Percentiles rank a stretch among this genome's conserved stretches.
phyloP scores from a whole-genome alignment of 2,329 filamentous ascomycete genomes.

The Fusarium buharicum region DNA sequence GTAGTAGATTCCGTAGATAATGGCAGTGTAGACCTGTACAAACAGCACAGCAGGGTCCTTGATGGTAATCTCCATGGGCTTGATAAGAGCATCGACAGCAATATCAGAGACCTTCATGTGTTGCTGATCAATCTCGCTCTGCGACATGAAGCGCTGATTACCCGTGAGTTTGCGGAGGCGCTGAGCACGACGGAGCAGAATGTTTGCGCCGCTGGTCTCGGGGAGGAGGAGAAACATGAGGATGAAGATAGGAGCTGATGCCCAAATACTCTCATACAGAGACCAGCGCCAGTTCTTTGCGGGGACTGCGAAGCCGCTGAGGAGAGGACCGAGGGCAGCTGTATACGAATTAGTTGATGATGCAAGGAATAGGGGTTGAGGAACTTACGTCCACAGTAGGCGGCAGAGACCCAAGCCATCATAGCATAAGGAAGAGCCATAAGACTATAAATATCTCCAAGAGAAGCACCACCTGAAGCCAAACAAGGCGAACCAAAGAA shows the following conservation, averaged over 20 bases:
- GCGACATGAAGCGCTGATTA: conserved; percentile 65
- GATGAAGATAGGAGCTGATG: conserved; percentile 67
- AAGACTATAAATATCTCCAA: conserved; percentile 65
- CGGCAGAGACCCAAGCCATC: conserved; percentile 66
- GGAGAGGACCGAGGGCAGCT: conserved; percentile 67
- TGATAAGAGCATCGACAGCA: conserved; percentile 66
- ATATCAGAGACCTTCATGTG: conserved; percentile 60
- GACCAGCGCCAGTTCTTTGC: conserved; percentile 72
- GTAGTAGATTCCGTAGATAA: conserved; percentile 72
- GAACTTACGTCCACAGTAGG: conserved; percentile 58
- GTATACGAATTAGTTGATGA: conserved; percentile 25
- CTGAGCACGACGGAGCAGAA: conserved; percentile 68
- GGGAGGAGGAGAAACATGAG: conserved; percentile 71
- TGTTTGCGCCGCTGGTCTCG: conserved; percentile 69
- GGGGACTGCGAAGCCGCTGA: conserved; percentile 69
- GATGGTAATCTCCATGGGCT: conserved; percentile 68
- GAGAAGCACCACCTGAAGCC: conserved; percentile 65
- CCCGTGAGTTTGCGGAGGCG: conserved; percentile 71
- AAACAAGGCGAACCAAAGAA: conserved; percentile 74
- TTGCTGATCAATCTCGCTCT: conserved; percentile 72
- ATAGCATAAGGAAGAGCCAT: conserved; percentile 67
- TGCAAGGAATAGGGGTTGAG: not conserved
- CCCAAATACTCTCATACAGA: conserved; percentile 71
- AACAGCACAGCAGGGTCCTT: conserved; percentile 72
- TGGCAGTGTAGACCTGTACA: conserved; percentile 68